These are phyloP conservation scores for Globisporangium polare DNA, from an alignment of 352 stramenopile genomes.

Conservation along the genomic window DNA sequence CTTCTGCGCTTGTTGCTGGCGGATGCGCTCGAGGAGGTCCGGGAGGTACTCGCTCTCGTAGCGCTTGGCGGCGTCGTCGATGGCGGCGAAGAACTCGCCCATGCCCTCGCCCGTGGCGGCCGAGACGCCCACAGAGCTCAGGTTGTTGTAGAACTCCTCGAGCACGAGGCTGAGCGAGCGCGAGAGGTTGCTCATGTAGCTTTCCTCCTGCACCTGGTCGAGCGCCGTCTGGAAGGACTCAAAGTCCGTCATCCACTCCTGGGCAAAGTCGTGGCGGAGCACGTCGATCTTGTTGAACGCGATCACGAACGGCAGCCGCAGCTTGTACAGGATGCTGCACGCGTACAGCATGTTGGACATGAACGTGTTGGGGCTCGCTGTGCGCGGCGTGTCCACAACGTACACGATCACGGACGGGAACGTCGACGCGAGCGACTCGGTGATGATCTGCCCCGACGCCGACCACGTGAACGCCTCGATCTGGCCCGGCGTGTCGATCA, in stretches of 20 bases:
- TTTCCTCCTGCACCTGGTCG: slow-evolving; percentile 87
- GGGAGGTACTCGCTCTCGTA: slow-evolving; percentile 89
- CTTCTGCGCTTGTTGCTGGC: slow-evolving; percentile 50
- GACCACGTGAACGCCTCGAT: slow-evolving; percentile 99
- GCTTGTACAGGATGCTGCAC: slow-evolving; percentile 98
- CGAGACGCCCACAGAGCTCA: slow-evolving; percentile 93
- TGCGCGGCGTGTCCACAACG: slow-evolving; percentile 97
- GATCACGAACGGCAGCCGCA: slow-evolving; percentile 95
- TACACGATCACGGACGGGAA: slow-evolving; percentile 98
- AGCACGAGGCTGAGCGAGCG: slow-evolving; percentile 87
- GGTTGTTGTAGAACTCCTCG: slow-evolving; percentile 93
- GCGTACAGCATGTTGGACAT: slow-evolving; percentile 99
- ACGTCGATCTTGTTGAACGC: slow-evolving; percentile 99
- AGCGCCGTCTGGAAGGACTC: slow-evolving; percentile 97
- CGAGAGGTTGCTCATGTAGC: slow-evolving; percentile 91
- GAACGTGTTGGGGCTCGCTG: slow-evolving; percentile 96
- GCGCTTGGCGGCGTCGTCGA: slow-evolving; percentile 82
- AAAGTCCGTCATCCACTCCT: slow-evolving; percentile 99
- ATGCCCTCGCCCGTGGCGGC: slow-evolving; percentile 95
- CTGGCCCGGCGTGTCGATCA: slow-evolving; percentile 98
- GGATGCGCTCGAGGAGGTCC: slow-evolving; percentile 65
- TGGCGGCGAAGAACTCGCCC: slow-evolving; percentile 90
- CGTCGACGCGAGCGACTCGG: slow-evolving; percentile 93
- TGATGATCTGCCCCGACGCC: slow-evolving; percentile 97
- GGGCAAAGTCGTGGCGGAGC: slow-evolving; percentile 90